A percentile compares a stretch with the other conserved stretches of the same genome.
Evolutionary conservation across 345 rosid genomes (phyloP).

Genomic region (Brassica napus): Da-Ae NC_063449.1:18581001-18581500

Average conservation of each 20-base stretch:
- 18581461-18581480: conserved; percentile 59
- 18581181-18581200: neutral
- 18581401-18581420: neutral
- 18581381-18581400: neutral
- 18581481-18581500: conserved; percentile 69
- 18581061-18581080: conserved; percentile 73
- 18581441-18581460: conserved; percentile 82
- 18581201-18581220: neutral
- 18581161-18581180: neutral
- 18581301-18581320: neutral
- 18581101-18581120: neutral
- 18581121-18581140: neutral
- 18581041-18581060: conserved; percentile 71
- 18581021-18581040: conserved; percentile 90
- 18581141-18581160: conserved; percentile 8
- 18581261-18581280: conserved; percentile 11
- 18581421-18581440: conserved; percentile 60
- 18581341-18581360: neutral
- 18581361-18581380: neutral
- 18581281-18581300: neutral
- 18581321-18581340: neutral
- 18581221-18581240: neutral
- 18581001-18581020: conserved; percentile 85
- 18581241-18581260: neutral
- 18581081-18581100: conserved; percentile 69